A percentile compares a stretch with the other conserved stretches of the same genome.
These are phyloP conservation scores for Geum urbanum DNA, from an alignment of 306 rosid genomes.

Conservation along the genomic window DNA sequence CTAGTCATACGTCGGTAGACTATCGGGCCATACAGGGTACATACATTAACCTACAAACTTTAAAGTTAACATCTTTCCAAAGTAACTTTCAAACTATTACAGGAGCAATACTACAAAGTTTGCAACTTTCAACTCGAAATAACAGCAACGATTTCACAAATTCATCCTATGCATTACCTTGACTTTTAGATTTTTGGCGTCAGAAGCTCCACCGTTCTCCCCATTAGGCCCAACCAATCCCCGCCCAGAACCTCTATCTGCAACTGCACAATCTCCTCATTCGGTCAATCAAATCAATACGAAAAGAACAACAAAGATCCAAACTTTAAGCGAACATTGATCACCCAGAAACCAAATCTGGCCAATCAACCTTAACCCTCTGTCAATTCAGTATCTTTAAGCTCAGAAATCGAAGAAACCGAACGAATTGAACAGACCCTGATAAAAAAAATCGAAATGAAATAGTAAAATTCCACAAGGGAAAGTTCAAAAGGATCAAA, in stretches of 20 bases:
- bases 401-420: constrained; percentile 23
- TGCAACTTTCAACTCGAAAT: not conserved
- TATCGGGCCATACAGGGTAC: not conserved
- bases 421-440: not conserved
- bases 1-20: not conserved
- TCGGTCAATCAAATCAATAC: constrained; percentile 2
- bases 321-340: constrained; percentile 3
- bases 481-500: constrained; percentile 4
- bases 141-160: not conserved
- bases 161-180: constrained; percentile 48
- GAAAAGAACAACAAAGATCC: not conserved
- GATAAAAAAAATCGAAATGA: not conserved
- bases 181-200: constrained; percentile 83
- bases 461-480: not conserved
- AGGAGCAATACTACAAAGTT: not conserved
- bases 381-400: constrained; percentile 4
- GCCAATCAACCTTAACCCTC: not conserved
- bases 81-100: not conserved
- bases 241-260: constrained; percentile 66
- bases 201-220: constrained; percentile 61
- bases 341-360: not conserved
- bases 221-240: constrained; percentile 47
- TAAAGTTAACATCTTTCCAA: constrained; percentile 5
- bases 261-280: constrained; percentile 27
- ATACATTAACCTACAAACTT: not conserved